Evolutionary conservation across 306 rosid genomes (phyloP).

Genomic region (Quercus agrifolia): DNA sequence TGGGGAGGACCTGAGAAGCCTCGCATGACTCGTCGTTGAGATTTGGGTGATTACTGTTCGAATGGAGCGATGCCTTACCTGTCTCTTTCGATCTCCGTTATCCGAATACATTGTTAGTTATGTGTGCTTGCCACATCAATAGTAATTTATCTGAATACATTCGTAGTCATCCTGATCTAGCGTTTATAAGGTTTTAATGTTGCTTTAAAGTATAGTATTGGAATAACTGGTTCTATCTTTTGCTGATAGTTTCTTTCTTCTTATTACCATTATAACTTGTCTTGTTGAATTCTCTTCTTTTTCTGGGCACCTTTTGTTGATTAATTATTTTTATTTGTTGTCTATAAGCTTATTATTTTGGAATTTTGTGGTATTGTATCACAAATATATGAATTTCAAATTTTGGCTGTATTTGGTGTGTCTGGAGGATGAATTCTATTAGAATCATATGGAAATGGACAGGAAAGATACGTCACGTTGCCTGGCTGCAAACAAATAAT

Average conservation of each 20-base stretch:
- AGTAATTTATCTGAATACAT: conserved; percentile 39
- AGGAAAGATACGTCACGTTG: conserved; percentile 8
- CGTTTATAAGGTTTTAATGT: conserved; percentile 38
- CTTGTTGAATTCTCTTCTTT: conserved; percentile 4
- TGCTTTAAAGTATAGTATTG: conserved; percentile 10
- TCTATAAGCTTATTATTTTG: background rate
- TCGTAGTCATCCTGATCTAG: conserved; percentile 37
- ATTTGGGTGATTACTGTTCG: conserved; percentile 23
- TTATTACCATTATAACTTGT: background rate
- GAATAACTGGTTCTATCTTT: background rate
- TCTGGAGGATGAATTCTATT: background rate
- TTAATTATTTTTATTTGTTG: background rate
- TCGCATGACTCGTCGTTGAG: conserved; percentile 65
- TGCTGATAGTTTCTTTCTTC: background rate
- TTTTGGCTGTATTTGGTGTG: background rate
- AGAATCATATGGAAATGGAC: background rate
- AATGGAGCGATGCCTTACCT: conserved; percentile 25
- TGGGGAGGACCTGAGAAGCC: conserved; percentile 72
- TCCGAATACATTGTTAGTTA: conserved; percentile 25
- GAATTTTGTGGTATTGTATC: background rate
- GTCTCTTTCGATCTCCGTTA: conserved; percentile 28
- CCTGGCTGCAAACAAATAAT: background rate
- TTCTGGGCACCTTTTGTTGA: background rate
- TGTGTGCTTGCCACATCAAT: conserved; percentile 40
- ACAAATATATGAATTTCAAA: background rate